phyloP scores from a whole-genome alignment of 192 early-diverging fungal species.

The Powellomyces hirtus region DNA sequence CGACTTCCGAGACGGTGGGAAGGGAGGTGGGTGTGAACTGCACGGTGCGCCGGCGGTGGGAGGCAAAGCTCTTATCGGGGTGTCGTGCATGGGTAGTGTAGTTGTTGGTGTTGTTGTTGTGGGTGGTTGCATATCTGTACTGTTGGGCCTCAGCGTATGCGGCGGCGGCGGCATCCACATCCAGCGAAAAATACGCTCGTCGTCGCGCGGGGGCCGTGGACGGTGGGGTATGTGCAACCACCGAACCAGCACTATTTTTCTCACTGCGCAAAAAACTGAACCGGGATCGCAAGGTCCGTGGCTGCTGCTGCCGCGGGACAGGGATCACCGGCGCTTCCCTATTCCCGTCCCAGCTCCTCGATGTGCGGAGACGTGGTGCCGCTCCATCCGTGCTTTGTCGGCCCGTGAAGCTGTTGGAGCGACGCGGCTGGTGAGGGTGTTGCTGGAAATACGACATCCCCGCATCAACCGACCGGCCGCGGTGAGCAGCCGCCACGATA shows the following conservation, averaged over 20 bases:
- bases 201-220: background rate
- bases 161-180: background rate
- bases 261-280: background rate
- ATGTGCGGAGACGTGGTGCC: background rate
- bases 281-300: too few species aligned
- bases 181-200: background rate
- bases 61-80: background rate
- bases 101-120: background rate
- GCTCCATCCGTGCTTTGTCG: background rate
- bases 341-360: background rate
- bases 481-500: background rate
- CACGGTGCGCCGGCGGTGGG: background rate
- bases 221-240: background rate
- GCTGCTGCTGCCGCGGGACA: background rate
- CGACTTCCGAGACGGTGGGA: background rate
- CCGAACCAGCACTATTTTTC: too few species aligned
- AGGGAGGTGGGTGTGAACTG: background rate
- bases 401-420: background rate
- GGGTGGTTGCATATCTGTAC: too few species aligned
- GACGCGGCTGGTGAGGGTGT: too few species aligned
- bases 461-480: too few species aligned
- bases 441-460: too few species aligned
- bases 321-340: background rate
- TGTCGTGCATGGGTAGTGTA: background rate
- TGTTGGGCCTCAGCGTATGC: background rate